Evolutionary conservation across 1,284 basidiomycete species (phyloP), one percentile per base, ranked within the genome.

Genomic region (Rhodotorula sp.): DNA sequence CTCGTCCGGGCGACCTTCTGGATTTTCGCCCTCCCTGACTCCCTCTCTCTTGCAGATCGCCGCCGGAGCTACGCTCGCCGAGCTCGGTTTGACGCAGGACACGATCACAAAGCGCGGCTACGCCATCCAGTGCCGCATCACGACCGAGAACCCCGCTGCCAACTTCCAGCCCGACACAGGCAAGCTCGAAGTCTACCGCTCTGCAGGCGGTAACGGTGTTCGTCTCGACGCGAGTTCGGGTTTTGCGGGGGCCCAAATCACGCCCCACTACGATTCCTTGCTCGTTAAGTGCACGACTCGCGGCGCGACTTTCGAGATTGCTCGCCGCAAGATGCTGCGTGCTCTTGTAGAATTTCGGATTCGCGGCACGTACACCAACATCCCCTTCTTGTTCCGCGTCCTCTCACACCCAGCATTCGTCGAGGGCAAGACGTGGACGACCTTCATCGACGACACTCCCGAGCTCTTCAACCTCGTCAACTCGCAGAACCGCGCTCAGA

Each of bases 321-420:
- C 96, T 40, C 89, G 96, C 69, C 86, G 96, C 77, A 99, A 99
- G 86, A 99, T 98, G 94, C 87, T 99, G 64, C 91, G 96, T 79
- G 94, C 96, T 44, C 86, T 99, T 28, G 94, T 99, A 69, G 96
- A 99, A 82, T 99, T 99, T 89, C 91, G 96, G 80, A 99, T 99
- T 77, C 93, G 96, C 78, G 95, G 76, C 52, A 76, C 77, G 59
- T 77, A 92, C 91, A 97, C 94, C 76, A 99, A 99, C 83, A 99
- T 99, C 76, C 96, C 96, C 40, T 99, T 99, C 90, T 83, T 99
- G 76, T 96, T 99, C 87, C 90, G 94, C 73, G 87, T 99, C 37
- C 84, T 99, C 75, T 98, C 95, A n/a, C 93, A 99, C 81, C 93
- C 95, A 77, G 87, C 94, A 74, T 99, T 98, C 83, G 91, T 97